Base-by-base conservation (phyloP, 1,284 basidiomycete species). In the Ceratobasidium sp. region DNA sequence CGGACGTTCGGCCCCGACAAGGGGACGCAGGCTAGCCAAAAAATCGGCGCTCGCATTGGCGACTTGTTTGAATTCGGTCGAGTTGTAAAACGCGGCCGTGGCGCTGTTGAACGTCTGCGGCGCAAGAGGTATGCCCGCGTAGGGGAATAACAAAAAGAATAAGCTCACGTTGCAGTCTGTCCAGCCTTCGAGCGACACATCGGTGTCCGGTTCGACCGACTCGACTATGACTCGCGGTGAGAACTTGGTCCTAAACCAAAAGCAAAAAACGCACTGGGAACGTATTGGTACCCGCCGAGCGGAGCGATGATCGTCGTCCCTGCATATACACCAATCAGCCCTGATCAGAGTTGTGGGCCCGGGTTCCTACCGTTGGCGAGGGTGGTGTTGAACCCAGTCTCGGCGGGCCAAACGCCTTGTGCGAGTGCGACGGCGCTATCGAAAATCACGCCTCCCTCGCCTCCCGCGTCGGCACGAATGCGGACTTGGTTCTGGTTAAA, bases 111-210 rank as follows among this genome's bases (percentile, higher is more conserved):
- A 79, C 0, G 74, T 74, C 74, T 75, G 29, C 27, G 39, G 24
- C 77, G 75, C 90, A 86, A 54, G 68, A 65, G 76, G 91, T 16
- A 74, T 37, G 49, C 48, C 49, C 49, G 19, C 49, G 49, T 51
- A 69, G 27, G 14, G 73, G 31, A 34, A 34, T 34, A 34, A 34
- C 31, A 75, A 24, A 53, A 43, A 48, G 34, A 73, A 62, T 29
- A 48, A 41, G 41, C n/a, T 53, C 19, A 82, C 87, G 46, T 82
- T 90, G 83, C 93, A 95, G 79, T 88, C 85, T 19, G 92, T 94
- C 91, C 92, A 96, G 75, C 90, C 89, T 82, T 96, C 93, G 78
- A 96, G 85, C 43, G 92, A 92, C 78, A 92, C 88, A 79, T 93
- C 92, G 78, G 94, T 92, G 53, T 86, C 87, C 34, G 93, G 91